Evolutionary conservation across 495 filamentous ascomycete species (phyloP).

Genomic region (Trichoderma asperelloides): DNA sequence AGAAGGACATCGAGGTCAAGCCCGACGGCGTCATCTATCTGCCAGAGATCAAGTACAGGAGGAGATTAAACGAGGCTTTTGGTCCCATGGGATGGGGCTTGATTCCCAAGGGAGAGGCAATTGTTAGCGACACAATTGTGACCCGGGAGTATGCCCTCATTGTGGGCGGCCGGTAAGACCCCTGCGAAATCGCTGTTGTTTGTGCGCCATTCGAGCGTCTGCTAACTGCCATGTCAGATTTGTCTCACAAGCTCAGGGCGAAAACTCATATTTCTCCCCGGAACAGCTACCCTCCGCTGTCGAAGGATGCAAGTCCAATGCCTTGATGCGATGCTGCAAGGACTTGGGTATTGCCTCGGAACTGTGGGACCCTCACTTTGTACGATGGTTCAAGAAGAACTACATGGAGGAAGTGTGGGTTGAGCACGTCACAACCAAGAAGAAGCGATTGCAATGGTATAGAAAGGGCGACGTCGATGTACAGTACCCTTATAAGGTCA

Average conservation of each 20-base stretch:
- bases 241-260: slow-evolving; percentile 85
- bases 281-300: slow-evolving; percentile 94
- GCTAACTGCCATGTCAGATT: slow-evolving; percentile 43
- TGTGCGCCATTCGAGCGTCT: background rate
- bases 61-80: slow-evolving; percentile 86
- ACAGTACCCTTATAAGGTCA: slow-evolving; percentile 63
- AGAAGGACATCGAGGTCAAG: slow-evolving; percentile 88
- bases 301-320: slow-evolving; percentile 95
- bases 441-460: slow-evolving; percentile 77
- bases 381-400: slow-evolving; percentile 56
- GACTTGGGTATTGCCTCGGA: slow-evolving; percentile 92
- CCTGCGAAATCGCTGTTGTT: slow-evolving; percentile 3
- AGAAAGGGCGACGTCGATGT: slow-evolving; percentile 71
- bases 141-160: slow-evolving; percentile 94
- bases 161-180: slow-evolving; percentile 73
- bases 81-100: slow-evolving; percentile 94
- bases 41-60: slow-evolving; percentile 95
- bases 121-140: slow-evolving; percentile 77
- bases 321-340: slow-evolving; percentile 94
- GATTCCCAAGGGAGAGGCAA: slow-evolving; percentile 81
- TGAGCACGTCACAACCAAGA: slow-evolving; percentile 60
- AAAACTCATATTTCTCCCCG: slow-evolving; percentile 87
- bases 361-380: slow-evolving; percentile 92
- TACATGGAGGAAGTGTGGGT: slow-evolving; percentile 66
- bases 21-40: slow-evolving; percentile 93